Base-by-base conservation (phyloP, 2,329 filamentous ascomycete genomes). In the Teratosphaeria nubilosa region DNA sequence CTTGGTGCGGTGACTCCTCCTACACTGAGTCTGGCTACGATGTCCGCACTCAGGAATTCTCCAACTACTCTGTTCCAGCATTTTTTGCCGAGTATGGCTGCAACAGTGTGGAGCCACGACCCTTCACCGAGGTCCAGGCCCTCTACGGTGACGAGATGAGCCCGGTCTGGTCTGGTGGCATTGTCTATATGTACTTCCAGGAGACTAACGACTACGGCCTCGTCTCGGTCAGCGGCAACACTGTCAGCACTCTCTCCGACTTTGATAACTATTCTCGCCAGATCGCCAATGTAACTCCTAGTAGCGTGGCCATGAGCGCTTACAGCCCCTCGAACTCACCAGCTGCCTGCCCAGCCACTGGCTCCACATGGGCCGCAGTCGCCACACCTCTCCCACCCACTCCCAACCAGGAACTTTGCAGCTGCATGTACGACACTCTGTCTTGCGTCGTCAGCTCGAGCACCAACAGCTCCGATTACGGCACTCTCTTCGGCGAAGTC, bases 61-160 rank as follows among this genome's bases (percentile, higher is more conserved):
- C 80, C 60, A 84, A 86, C 72, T 99, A 94, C 81, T 90, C 89
- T 10, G 90, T 97, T 2, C 94, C 94, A 53, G 88, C 91, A 69
- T 99, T 99, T 86, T 96, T 99, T 73, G 94, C 94, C 64, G 94
- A 99, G 78, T 99, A 99, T 71, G 94, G 94, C 67, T 99, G 94
- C 86, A 97, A 95, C 78, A 79, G 78, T 51, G 80, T 76, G 71
- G 79, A 81, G 51, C 84, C 82, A 61, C 90, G 94, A 76, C 80
- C 82, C 61, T 99, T 95, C 77, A 83, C 88, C 60, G 95, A 99
- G 74, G 91, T 95, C 51, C 79, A 77, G 51, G 86, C 88, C 56
- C 84, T 99, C 10, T 99, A 88, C 76, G 85, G 86, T 56, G 72
- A 80, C 60, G 72, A 91, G 60, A 99, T 99, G 94, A 88, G 85